Conservation (phyloP, 2,329 filamentous ascomycete genomes). For the Botrytis cinerea region DNA sequence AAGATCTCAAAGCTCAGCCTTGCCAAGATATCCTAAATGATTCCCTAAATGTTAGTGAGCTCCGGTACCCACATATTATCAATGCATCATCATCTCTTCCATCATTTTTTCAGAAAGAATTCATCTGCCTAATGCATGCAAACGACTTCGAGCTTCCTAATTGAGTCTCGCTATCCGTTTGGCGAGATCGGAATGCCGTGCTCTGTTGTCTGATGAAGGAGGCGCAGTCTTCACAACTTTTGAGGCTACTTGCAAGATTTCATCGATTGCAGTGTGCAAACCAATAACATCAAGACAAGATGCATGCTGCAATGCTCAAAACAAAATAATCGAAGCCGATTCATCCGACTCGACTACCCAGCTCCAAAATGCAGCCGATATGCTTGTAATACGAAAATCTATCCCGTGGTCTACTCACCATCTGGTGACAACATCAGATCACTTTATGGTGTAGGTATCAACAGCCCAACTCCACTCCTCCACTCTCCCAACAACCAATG, state of each 20-base stretch:
- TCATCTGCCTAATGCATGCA: not conserved
- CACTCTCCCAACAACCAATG: not conserved
- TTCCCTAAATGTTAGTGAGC: not conserved
- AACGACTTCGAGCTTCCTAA: not conserved
- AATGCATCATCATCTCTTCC: not conserved
- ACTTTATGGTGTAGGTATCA: not conserved
- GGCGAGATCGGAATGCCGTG: not conserved
- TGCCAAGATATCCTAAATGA: not conserved
- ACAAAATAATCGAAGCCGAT: not conserved
- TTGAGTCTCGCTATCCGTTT: not conserved
- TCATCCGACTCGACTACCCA: not conserved
- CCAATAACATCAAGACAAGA: not conserved
- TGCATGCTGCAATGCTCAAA: not conserved
- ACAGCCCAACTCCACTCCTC: not conserved
- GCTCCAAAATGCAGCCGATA: not conserved
- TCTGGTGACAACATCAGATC: not conserved
- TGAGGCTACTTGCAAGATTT: not conserved
- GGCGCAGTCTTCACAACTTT: not conserved
- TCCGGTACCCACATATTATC: not conserved
- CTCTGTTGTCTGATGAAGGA: not conserved
- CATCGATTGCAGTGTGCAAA: not conserved
- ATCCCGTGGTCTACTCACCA: not conserved
- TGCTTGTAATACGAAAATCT: not conserved
- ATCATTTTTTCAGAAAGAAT: not conserved
- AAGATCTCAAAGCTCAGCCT: slow-evolving; percentile 5